Conservation (phyloP, 2,329 filamentous ascomycete species). For the Paraconiothyrium brasiliense region DNA sequence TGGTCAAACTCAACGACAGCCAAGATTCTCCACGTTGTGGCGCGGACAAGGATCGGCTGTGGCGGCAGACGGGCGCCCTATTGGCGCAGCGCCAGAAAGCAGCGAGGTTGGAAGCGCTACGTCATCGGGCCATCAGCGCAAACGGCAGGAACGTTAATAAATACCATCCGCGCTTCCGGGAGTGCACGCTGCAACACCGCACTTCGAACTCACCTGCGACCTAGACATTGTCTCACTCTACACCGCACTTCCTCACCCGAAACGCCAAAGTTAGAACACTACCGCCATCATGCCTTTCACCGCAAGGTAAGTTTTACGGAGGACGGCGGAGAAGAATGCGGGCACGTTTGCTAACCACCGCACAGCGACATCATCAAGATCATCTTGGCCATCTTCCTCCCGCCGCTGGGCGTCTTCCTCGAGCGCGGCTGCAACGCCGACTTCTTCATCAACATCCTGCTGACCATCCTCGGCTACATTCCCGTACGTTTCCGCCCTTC, state of each 20-base stretch:
- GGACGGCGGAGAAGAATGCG: not conserved
- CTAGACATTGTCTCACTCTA: not conserved
- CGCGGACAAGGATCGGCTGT: constrained; percentile 6
- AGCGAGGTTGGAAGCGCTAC: constrained; percentile 1
- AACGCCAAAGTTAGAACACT: constrained; percentile 17
- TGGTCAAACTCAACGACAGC: not conserved
- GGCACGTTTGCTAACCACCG: constrained; percentile 24
- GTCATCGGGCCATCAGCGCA: constrained; percentile 9
- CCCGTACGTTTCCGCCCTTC: constrained; percentile 58
- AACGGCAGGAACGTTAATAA: constrained; percentile 6
- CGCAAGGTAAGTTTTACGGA: constrained; percentile 57
- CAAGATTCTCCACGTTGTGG: constrained; percentile 6
- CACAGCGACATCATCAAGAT: constrained; percentile 79
- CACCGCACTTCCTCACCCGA: constrained; percentile 1
- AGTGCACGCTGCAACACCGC: not conserved
- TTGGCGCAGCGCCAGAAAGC: not conserved
- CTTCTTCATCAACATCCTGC: constrained; percentile 89
- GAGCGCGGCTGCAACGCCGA: constrained; percentile 90
- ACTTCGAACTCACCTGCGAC: not conserved
- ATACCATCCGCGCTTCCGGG: constrained; percentile 14
- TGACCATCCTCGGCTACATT: constrained; percentile 70
- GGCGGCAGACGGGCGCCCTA: not conserved
- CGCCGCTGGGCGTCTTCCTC: constrained; percentile 91
- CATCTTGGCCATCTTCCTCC: constrained; percentile 88
- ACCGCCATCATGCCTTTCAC: constrained; percentile 67